Conservation (phyloP, 495 filamentous ascomycete genomes). For the Staphylotrichum longicolle region DNA sequence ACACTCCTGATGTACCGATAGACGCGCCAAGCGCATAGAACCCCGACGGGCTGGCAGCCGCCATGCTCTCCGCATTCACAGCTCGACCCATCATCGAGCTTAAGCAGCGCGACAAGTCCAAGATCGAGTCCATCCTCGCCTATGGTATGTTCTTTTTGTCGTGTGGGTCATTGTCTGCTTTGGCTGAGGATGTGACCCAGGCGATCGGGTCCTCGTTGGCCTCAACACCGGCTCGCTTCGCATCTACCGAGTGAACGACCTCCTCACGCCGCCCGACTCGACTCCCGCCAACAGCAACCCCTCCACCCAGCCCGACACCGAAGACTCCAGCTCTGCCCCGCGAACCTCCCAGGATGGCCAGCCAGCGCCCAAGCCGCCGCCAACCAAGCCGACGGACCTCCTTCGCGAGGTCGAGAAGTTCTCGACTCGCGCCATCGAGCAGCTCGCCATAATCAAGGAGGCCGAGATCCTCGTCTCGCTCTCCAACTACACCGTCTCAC, state of each 20-base stretch:
- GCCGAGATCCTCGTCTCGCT: slow-evolving; percentile 86
- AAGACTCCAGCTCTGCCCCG: neutral
- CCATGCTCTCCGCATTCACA: slow-evolving; percentile 97
- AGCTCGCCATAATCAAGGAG: slow-evolving; percentile 93
- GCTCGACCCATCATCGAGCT: slow-evolving; percentile 96
- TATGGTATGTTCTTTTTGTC: slow-evolving; percentile 57
- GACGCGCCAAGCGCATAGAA: slow-evolving; percentile 18
- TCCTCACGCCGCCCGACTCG: slow-evolving; percentile 20
- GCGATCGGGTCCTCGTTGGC: slow-evolving; percentile 86
- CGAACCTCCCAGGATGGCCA: slow-evolving; percentile 30
- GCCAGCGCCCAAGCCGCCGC: slow-evolving; percentile 30
- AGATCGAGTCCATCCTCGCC: slow-evolving; percentile 89
- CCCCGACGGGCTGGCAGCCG: slow-evolving; percentile 34
- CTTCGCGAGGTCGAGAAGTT: slow-evolving; percentile 92
- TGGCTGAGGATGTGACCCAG: slow-evolving; percentile 39
- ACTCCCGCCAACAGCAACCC: slow-evolving; percentile 21
- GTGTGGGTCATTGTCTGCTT: neutral
- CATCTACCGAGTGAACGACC: slow-evolving; percentile 84
- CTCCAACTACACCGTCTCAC: slow-evolving; percentile 79
- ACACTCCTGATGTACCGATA: slow-evolving; percentile 27
- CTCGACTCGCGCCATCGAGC: slow-evolving; percentile 80
- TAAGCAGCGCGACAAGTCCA: slow-evolving; percentile 87
- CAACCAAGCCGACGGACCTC: slow-evolving; percentile 69
- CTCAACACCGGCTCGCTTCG: slow-evolving; percentile 85
- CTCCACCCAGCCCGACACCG: slow-evolving; percentile 10